Base-by-base conservation (phyloP, 305 asterid genomes). In the Euphrasia arctica region DNA sequence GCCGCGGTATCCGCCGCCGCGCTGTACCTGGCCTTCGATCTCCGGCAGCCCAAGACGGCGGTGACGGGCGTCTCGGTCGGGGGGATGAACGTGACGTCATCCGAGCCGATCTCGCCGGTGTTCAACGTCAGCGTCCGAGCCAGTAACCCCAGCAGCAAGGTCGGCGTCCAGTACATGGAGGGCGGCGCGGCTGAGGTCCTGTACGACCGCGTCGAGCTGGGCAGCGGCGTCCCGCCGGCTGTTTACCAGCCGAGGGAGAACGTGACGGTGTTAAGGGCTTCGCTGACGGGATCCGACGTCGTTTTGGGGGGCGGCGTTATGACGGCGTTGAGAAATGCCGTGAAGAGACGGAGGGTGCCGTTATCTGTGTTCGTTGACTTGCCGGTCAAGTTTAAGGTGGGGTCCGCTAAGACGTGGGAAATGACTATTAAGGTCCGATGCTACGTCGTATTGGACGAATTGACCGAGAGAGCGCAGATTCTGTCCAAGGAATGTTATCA, bases 371-470 rank as follows among this genome's bases (percentile, higher is more conserved):
- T 71, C 15, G 45, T 80, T 2, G 74, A 75, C 66, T 78, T 75
- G 5, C 94, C 86, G 18, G 82, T 83, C 60, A 81, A 75, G 58
- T 62, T 83, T 4, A 72, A 80, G 70, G 77, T 80, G 50, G 94
- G 85, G 22, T 74, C 79, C 73, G 76, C 70, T 54, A 77, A 77
- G 70, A 77, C 81, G 27, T 86, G 94, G 94, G 72, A 73, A 63
- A 76, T 86, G 12, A 73, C 50, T 2, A 74, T 74, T 47, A 74
- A 70, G 39, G 83, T 86, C 3, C 73, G 69, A 11, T 83, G 94
- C 77, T 86, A 80, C 74, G 73, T 86, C 45, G 76, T 72, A 0
- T 69, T 83, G 66, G 67, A 81, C 62, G 74, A 73, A 5, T 64
- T 86, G 57, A 77, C 51, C 61, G 78, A 66, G 54, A 77, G 69